These are phyloP conservation scores for Ascosphaera pollenicola DNA, from an alignment of 2,329 filamentous ascomycete genomes.

Conservation along the genomic window DNA sequence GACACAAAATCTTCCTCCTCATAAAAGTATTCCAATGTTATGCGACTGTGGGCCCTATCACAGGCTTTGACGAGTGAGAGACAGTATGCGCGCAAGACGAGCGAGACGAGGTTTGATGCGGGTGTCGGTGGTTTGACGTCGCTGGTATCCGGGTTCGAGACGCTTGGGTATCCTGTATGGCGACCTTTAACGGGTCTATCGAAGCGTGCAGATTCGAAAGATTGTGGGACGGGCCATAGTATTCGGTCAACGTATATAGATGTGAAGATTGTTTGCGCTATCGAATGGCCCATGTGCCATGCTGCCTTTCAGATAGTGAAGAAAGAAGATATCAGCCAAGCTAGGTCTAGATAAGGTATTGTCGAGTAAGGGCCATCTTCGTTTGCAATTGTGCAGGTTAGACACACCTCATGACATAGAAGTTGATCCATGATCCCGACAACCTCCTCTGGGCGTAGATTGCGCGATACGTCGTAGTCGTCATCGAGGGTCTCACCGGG, in stretches of 20 bases:
- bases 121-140: neutral
- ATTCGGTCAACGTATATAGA: conserved; percentile 76
- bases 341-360: too few relatives aligned
- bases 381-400: neutral
- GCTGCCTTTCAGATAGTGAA: conserved; percentile 41
- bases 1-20: conserved; percentile 98
- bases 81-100: conserved; percentile 66
- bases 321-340: too few relatives aligned
- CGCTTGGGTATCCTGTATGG: conserved; percentile 2
- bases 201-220: conserved; percentile 44
- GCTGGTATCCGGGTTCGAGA: neutral
- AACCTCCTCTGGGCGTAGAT: conserved; percentile 54
- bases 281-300: conserved; percentile 89
- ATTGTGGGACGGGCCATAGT: conserved; percentile 44
- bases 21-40: conserved; percentile 71
- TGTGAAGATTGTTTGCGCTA: conserved; percentile 87
- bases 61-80: conserved; percentile 67
- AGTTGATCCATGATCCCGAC: conserved; percentile 89
- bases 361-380: too few relatives aligned
- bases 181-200: conserved; percentile 10
- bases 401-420: conserved; percentile 57
- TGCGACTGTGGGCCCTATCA: conserved; percentile 51
- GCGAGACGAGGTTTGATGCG: conserved; percentile 26
- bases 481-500: conserved; percentile 57
- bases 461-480: conserved; percentile 49